These are phyloP conservation scores for Emergomyces orientalis DNA, from an alignment of 2,329 filamentous ascomycete species.

Conservation along the genomic window DNA sequence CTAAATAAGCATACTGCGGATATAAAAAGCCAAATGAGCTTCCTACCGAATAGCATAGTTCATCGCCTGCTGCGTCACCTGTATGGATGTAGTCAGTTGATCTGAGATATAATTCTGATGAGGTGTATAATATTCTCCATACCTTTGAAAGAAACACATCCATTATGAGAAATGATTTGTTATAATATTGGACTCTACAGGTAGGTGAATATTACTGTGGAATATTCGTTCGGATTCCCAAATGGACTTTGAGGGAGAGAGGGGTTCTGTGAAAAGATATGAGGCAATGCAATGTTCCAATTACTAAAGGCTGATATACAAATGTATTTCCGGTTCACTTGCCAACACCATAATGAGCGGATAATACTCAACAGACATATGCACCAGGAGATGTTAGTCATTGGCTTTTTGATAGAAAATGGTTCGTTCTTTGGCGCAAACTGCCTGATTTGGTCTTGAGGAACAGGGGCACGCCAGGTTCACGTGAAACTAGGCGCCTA, in stretches of 20 bases:
- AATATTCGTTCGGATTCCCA: background rate
- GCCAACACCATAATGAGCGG: background rate
- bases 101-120: background rate
- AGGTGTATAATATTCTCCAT: conserved; percentile 12
- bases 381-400: background rate
- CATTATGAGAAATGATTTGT: conserved; percentile 45
- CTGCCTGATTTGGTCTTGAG: background rate
- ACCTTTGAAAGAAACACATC: conserved; percentile 58
- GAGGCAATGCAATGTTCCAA: background rate
- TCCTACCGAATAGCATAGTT: conserved; percentile 72
- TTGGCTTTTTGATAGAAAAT: background rate
- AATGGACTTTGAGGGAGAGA: background rate
- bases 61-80: conserved; percentile 69
- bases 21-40: background rate
- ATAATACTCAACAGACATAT: background rate
- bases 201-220: background rate
- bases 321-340: background rate
- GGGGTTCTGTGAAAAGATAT: background rate
- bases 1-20: background rate
- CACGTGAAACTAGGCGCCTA: background rate
- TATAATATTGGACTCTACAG: background rate
- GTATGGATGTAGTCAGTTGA: background rate
- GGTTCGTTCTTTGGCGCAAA: background rate
- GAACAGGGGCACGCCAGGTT: background rate
- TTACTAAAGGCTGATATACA: background rate